Evolutionary conservation across 2,329 filamentous ascomycete species (phyloP).

Genomic region (Scorias spongiosa): DNA sequence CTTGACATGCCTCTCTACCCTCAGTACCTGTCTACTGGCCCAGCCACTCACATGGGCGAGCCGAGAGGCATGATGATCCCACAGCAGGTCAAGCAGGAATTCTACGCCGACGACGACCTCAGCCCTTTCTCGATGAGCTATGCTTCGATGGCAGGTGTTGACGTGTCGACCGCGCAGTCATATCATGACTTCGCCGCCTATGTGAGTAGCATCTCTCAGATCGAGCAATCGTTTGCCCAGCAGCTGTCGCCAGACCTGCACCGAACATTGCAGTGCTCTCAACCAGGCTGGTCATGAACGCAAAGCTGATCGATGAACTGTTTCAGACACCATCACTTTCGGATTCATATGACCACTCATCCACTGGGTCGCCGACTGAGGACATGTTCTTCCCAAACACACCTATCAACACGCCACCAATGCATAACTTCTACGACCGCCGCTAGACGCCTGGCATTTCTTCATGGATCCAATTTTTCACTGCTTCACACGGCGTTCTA

Average conservation of each 20-base stretch:
- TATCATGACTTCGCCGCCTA: conserved; percentile 58
- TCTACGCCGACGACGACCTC: conserved; percentile 43
- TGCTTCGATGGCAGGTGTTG: conserved; percentile 47
- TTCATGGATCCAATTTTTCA: no score
- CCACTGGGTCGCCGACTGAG: conserved; percentile 27
- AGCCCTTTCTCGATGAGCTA: conserved; percentile 55
- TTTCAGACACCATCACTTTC: conserved; percentile 61
- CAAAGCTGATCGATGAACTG: conserved; percentile 10
- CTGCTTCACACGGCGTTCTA: no score
- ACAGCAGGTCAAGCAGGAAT: conserved; percentile 50
- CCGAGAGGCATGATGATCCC: conserved; percentile 9
- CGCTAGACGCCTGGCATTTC: conserved; percentile 1
- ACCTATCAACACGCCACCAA: conserved; percentile 57
- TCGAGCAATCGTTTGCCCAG: background rate
- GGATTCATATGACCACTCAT: conserved; percentile 55
- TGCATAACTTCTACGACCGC: conserved; percentile 35
- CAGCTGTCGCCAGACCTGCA: background rate
- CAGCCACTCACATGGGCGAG: conserved; percentile 27
- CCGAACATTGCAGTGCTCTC: background rate
- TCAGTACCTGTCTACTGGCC: conserved; percentile 39
- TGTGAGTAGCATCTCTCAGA: conserved; percentile 47
- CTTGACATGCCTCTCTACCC: conserved; percentile 34
- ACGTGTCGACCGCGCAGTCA: conserved; percentile 43
- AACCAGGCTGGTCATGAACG: background rate
- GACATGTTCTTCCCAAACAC: conserved; percentile 32